These are phyloP conservation scores for Paecilomyces sp. DNA, from an alignment of 2,329 filamentous ascomycete genomes.

Conservation along the genomic window DNA sequence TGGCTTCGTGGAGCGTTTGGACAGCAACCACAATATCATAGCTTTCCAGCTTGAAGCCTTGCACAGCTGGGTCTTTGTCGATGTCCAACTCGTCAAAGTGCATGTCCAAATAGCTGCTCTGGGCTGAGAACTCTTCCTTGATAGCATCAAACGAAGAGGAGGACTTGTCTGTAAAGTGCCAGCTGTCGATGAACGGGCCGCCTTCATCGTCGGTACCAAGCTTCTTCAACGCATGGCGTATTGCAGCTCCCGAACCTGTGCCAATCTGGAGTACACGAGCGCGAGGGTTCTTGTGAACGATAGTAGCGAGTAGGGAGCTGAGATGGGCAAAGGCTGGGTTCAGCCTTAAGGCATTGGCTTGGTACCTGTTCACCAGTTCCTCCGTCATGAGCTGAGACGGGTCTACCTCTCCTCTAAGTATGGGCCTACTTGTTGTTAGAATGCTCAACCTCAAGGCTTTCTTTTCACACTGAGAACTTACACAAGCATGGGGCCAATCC, in stretches of 20 bases:
- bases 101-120: slow-evolving; percentile 6
- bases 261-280: background rate
- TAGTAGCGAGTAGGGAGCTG: background rate
- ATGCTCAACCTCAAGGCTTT: background rate
- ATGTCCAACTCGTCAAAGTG: slow-evolving; percentile 25
- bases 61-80: slow-evolving; percentile 20
- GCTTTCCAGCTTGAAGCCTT: slow-evolving; percentile 25
- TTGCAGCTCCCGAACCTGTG: background rate
- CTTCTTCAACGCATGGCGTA: background rate
- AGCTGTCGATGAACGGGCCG: background rate
- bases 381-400: background rate
- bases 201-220: background rate
- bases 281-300: background rate
- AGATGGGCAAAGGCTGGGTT: background rate
- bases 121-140: slow-evolving; percentile 1
- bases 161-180: slow-evolving; percentile 39
- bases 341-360: background rate
- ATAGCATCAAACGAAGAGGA: slow-evolving; percentile 32
- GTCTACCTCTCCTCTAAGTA: background rate
- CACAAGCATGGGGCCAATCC: background rate
- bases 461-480: background rate
- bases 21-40: slow-evolving; percentile 33
- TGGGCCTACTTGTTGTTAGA: background rate
- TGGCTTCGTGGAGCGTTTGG: slow-evolving; percentile 34
- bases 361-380: background rate